These are phyloP conservation scores for Rhodofomes roseus DNA, from an alignment of 1,284 basidiomycete genomes.

Conservation along the genomic window DNA sequence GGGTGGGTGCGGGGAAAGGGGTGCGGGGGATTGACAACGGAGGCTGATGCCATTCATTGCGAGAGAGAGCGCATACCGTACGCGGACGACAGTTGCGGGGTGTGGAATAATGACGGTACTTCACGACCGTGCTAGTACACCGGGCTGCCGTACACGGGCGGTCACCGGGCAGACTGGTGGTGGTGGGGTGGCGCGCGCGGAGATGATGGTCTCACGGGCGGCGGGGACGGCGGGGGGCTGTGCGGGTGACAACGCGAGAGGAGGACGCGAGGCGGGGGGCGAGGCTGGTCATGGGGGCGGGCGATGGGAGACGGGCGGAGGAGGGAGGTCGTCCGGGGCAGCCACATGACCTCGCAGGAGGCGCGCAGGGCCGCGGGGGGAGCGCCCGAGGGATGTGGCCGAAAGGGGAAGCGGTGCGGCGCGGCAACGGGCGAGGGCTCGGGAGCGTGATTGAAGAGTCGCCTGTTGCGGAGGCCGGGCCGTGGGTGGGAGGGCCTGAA, in stretches of 20 bases:
- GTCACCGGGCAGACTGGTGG: background rate
- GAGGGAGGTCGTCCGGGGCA: background rate
- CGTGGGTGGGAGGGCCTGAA: background rate
- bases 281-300: background rate
- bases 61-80: background rate
- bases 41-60: background rate
- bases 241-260: background rate
- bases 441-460: conserved; percentile 1
- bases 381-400: background rate
- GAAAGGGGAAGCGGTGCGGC: background rate
- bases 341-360: background rate
- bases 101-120: background rate
- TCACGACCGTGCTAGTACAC: background rate
- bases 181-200: background rate
- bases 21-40: background rate
- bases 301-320: background rate
- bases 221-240: background rate
- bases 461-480: background rate
- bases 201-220: background rate
- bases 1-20: background rate
- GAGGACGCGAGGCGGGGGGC: background rate
- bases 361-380: background rate
- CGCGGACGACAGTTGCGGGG: background rate
- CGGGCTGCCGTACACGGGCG: background rate
- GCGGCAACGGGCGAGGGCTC: background rate